A percentile compares a stretch with the other conserved stretches of the same genome.
Conservation (phyloP, 116 monocot species). For the Phalaenopsis hybrid region DNA sequence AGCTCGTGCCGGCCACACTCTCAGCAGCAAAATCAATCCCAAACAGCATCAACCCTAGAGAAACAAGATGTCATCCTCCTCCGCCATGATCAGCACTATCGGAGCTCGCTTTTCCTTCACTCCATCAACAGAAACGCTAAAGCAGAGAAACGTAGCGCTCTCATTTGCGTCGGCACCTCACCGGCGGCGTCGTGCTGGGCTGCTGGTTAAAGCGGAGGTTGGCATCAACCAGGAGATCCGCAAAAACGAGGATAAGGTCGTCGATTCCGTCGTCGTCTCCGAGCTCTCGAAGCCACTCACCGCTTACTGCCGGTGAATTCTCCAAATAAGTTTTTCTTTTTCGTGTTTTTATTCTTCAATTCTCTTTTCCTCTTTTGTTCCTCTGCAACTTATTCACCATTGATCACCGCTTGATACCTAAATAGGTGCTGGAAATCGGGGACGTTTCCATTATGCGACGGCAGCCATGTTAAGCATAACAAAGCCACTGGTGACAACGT, state of each 20-base stretch:
- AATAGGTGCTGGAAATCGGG: slow-evolving; percentile 89
- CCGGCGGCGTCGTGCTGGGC: neutral
- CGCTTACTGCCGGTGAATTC: slow-evolving; percentile 75
- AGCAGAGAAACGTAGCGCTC: neutral
- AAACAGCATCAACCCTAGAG: neutral
- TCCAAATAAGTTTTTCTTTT: neutral
- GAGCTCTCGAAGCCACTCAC: slow-evolving; percentile 83
- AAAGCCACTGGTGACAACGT: slow-evolving; percentile 90
- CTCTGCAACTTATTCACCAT: neutral
- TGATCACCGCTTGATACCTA: neutral
- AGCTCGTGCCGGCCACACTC: slow-evolving; percentile 4
- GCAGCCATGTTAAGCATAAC: slow-evolving; percentile 94
- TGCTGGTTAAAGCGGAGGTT: slow-evolving; percentile 43
- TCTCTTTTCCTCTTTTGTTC: neutral
- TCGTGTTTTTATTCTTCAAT: neutral
- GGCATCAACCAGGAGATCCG: slow-evolving; percentile 66
- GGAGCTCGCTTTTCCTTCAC: slow-evolving; percentile 14
- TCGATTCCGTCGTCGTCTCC: slow-evolving; percentile 57
- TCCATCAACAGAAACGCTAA: neutral
- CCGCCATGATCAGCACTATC: neutral
- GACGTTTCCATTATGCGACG: slow-evolving; percentile 89
- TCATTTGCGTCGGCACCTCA: neutral
- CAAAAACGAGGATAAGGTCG: slow-evolving; percentile 82
- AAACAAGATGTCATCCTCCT: slow-evolving; percentile 14
- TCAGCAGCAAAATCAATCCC: neutral